Evolutionary conservation across 1,284 basidiomycete genomes (phyloP), one percentile per base, ranked within the genome.

Genomic region (Puccinia horiana): DNA sequence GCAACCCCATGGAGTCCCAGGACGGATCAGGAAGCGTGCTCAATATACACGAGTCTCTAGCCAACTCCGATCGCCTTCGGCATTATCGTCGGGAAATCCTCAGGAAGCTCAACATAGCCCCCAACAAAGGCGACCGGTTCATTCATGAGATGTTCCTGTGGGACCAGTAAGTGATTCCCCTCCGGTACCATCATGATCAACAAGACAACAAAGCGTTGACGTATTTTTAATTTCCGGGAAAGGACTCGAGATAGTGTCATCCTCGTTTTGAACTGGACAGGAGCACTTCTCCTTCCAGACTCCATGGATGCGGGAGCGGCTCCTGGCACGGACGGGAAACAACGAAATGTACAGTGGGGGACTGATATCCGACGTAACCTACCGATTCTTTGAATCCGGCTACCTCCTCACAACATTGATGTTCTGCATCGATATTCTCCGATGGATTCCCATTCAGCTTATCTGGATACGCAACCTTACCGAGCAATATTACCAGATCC

Each of bases 401-500:
- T 52, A 47, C 47, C 29, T 74, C 11, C 49, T 74, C 44, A 16
- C 72, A 8, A 74, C 40, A n/a, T 47, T 44, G 52, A 74, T 74
- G 72, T 74, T n/a, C 35, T 49, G 49, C 35, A 44, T 49, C 4
- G 18, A 35, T 11, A 29, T 52, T 9, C 23, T 16, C 20, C 72
- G 26, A 16, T 74, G 72, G 72, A 74, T 49, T 26, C 72, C 72
- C 8, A 18, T 74, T 44, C n/a, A 74, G 44, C 72, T 74, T 29
- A 49, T 44, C 12, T 74, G 72, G 49, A 74, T 74, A 2, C 29
- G 32, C 20, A 44, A 44, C 14, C 72, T 75, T 4, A 56, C 14
- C 23, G 35, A 9, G 20, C 29, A 49, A 37, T 56, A 75, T 37
- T 54, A 75, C 54, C 47, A 75, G 16, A 12, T 37, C 20, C 73